Evolutionary conservation across 441 rosid genomes (phyloP).

Genomic region (Cnidoscolus chayamansa): DNA sequence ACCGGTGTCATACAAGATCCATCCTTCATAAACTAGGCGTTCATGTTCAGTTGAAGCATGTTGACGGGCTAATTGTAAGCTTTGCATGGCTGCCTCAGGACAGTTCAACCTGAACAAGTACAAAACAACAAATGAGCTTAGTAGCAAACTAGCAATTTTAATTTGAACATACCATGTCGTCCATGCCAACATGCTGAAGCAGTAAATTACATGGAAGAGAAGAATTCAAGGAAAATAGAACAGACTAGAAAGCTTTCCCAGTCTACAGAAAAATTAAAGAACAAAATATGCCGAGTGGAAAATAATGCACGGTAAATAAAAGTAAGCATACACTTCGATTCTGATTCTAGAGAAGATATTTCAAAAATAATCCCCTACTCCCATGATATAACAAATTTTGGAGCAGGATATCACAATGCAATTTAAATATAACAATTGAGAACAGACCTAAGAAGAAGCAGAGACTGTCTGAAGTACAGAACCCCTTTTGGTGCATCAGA

Average conservation of each 20-base stretch:
- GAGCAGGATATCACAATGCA: background rate
- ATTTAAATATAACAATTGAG: constrained; percentile 7
- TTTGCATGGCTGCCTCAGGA: constrained; percentile 95
- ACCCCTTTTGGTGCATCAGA: constrained; percentile 89
- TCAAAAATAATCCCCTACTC: background rate
- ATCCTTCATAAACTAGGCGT: constrained; percentile 90
- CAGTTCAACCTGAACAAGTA: constrained; percentile 68
- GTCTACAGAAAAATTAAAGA: background rate
- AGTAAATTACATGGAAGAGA: background rate
- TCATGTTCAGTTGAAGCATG: constrained; percentile 89
- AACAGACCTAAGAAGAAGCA: constrained; percentile 82
- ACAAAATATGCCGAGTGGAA: background rate
- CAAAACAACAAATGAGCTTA: background rate
- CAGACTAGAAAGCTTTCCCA: background rate
- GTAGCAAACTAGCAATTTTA: constrained; percentile 2
- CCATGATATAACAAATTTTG: background rate
- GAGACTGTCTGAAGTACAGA: constrained; percentile 86
- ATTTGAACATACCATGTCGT: background rate
- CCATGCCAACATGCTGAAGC: constrained; percentile 13
- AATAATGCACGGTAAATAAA: background rate
- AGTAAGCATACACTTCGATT: background rate
- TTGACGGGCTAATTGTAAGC: constrained; percentile 82
- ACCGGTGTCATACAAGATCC: constrained; percentile 96
- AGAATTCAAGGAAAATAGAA: background rate
- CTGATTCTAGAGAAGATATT: background rate